A percentile compares a stretch with the other conserved stretches of the same genome.
Conservation (phyloP, 2,329 filamentous ascomycete genomes). For the Thermoascus crustaceus region DNA sequence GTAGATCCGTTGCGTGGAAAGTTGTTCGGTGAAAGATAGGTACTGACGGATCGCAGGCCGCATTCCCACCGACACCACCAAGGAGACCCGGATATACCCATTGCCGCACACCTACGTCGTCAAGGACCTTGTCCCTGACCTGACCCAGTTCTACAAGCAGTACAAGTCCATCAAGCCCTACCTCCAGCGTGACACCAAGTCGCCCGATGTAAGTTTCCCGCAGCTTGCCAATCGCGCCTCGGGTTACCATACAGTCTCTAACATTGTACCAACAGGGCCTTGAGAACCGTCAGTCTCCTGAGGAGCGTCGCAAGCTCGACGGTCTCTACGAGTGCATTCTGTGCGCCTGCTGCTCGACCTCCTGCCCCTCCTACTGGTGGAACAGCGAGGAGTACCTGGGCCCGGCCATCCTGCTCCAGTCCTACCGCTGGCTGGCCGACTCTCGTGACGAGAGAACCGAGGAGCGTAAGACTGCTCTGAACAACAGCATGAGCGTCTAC, state of each 20-base stretch:
- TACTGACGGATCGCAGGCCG: conserved; percentile 55
- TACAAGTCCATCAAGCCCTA: conserved; percentile 99
- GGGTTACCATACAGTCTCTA: no score
- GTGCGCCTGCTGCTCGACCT: conserved; percentile 97
- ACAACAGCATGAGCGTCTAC: conserved; percentile 99
- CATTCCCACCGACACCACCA: conserved; percentile 72
- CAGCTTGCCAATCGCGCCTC: background rate
- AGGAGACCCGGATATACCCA: conserved; percentile 92
- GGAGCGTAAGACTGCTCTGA: conserved; percentile 81
- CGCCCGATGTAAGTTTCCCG: conserved; percentile 62
- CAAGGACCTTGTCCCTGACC: conserved; percentile 95
- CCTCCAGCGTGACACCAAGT: conserved; percentile 79
- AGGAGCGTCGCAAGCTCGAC: conserved; percentile 91
- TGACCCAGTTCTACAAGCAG: conserved; percentile 99
- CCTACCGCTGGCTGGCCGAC: conserved; percentile 94
- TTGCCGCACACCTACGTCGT: conserved; percentile 98
- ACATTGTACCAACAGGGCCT: conserved; percentile 55
- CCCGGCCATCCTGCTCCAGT: conserved; percentile 91
- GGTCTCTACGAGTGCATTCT: conserved; percentile 99
- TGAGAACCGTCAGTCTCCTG: conserved; percentile 84
- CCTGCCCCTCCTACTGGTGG: conserved; percentile 99
- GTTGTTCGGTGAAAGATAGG: conserved; percentile 3
- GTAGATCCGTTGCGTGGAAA: background rate
- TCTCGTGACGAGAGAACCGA: conserved; percentile 84
- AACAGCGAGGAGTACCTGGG: conserved; percentile 98